Base-by-base conservation (phyloP, 2,329 filamentous ascomycete species). In the Venturia effusa region DNA sequence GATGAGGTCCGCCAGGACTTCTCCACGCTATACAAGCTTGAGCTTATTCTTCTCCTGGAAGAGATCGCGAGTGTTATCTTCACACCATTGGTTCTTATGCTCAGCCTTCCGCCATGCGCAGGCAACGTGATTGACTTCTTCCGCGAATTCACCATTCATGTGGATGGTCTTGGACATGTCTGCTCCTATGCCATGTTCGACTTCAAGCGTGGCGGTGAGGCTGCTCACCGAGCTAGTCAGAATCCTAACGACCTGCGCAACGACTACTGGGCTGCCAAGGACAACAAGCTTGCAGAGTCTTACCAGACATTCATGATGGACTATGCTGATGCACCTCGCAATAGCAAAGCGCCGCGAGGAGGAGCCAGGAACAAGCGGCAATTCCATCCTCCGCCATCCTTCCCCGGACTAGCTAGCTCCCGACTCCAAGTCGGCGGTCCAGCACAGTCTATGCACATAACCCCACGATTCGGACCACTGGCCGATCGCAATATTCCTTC, bases 151-250 rank as follows among this genome's bases (percentile, higher is more conserved):
- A 97, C 94, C 0, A 87, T 99, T 27, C 92, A 99, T 69, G 93
- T 99, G 19, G 94, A 99, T 71, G 94, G 94, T 0, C 83, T 99
- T 41, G 94, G 94, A 27, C 93, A 97, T 68, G 91, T 97, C 13
- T 99, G 94, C 75, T 97, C 93, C 0, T 97, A 97, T 76, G 94
- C 94, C 3, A 91, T 96, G 41, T 99, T 99, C 70, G 90, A 97
- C 67, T 97, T 97, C 77, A 92, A 96, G 74, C 93, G 92, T 73
- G 89, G 87, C 30, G 81, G 87, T 27, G 81, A 84, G 59, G 77
- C 77, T 4, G 72, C 74, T 55, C 72, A 75, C 61, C 64, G 43
- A 13, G 55, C 62, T 45, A 68, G 66, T 48, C 67, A 64, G 60
- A 68, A 61, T 51, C 69, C 66, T 43, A 76, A 74, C 13, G 74